A percentile compares a stretch with the other conserved stretches of the same genome.
Evolutionary conservation across 2,329 filamentous ascomycete species (phyloP).

Genomic region (Ascochyta rabiei): DNA sequence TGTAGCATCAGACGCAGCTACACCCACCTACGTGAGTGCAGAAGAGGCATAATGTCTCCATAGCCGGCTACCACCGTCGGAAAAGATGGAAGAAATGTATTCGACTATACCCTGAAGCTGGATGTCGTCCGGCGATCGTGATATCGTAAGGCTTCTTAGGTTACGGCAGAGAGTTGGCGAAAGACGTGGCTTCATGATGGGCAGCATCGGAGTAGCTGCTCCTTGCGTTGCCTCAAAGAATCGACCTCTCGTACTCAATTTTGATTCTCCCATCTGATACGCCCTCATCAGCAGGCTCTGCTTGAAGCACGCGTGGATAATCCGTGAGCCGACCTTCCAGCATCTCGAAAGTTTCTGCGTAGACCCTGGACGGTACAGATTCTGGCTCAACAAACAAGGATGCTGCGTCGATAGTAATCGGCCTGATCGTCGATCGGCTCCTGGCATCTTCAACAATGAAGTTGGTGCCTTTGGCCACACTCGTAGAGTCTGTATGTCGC

Average conservation of each 20-base stretch:
- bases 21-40: not conserved
- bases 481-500: constrained; percentile 12
- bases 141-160: not conserved
- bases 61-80: not conserved
- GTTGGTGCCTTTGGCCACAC: constrained; percentile 17
- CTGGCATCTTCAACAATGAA: constrained; percentile 28
- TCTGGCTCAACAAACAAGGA: constrained; percentile 35
- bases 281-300: not conserved
- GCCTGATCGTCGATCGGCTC: constrained; percentile 10
- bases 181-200: not conserved
- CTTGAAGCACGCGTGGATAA: constrained; percentile 22
- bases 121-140: not conserved
- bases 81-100: not conserved
- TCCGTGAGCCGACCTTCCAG: constrained; percentile 28
- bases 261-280: constrained; percentile 2
- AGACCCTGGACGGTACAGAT: constrained; percentile 37
- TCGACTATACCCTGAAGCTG: not conserved
- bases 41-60: not conserved
- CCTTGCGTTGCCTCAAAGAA: not conserved
- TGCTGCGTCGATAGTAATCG: constrained; percentile 29
- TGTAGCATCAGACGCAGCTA: not conserved
- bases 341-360: constrained; percentile 37
- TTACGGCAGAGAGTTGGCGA: not conserved
- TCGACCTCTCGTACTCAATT: constrained; percentile 4
- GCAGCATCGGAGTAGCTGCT: not conserved